These are phyloP conservation scores for Celoporthe dispersa DNA, from an alignment of 2,329 filamentous ascomycete genomes.

Conservation along the genomic window DNA sequence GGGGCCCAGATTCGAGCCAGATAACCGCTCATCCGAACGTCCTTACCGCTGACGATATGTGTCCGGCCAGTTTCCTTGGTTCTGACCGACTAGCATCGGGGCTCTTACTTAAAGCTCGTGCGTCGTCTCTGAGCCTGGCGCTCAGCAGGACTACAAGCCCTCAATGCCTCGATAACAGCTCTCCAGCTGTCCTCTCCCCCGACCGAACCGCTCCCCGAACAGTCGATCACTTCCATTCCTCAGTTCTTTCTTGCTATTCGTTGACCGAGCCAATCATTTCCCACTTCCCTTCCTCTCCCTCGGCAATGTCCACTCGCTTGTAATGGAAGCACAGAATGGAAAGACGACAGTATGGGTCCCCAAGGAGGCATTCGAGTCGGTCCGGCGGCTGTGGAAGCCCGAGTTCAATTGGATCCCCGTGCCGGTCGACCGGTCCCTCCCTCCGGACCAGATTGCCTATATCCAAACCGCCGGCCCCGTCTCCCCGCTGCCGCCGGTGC, in stretches of 20 bases:
- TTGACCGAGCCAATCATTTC: constrained; percentile 3
- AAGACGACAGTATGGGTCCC: constrained; percentile 30
- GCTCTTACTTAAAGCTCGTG: neutral
- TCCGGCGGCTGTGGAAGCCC: constrained; percentile 28
- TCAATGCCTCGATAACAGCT: constrained; percentile 23
- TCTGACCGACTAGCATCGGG: neutral
- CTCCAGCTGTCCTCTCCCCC: neutral
- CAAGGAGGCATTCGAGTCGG: constrained; percentile 26
- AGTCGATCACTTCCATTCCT: constrained; percentile 1
- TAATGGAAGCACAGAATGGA: constrained; percentile 27
- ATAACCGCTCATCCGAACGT: neutral
- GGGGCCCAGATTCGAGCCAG: neutral
- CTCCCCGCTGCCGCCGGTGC: constrained; percentile 13
- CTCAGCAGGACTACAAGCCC: constrained; percentile 16
- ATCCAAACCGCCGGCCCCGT: constrained; percentile 13
- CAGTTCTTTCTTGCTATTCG: neutral
- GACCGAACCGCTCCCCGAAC: neutral
- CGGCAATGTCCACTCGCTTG: constrained; percentile 26
- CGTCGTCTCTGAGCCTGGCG: constrained; percentile 21
- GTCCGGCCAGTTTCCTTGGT: neutral
- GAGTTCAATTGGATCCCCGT: constrained; percentile 28
- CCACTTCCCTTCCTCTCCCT: neutral
- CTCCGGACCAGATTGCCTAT: constrained; percentile 25
- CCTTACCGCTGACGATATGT: constrained; percentile 2
- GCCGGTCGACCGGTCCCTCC: constrained; percentile 27